Percentiles rank a stretch among this genome's conserved stretches.
Evolutionary conservation across 495 filamentous ascomycete species (phyloP).

Genomic region (Filosporella fistucella): DNA sequence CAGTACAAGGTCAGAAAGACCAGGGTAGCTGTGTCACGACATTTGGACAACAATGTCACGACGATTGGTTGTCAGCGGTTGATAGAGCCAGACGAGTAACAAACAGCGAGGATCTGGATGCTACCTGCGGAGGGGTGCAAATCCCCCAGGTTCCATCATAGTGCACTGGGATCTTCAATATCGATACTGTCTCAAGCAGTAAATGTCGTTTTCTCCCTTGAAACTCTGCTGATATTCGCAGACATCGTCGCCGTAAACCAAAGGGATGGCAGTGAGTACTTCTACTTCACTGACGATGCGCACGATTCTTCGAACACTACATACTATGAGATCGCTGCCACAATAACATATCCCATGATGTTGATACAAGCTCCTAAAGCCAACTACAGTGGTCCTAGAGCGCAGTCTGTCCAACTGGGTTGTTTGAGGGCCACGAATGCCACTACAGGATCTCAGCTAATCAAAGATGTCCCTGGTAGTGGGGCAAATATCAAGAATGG

Average conservation of each 20-base stretch:
- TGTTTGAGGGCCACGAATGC: constrained; percentile 8
- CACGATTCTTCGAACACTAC: constrained; percentile 3
- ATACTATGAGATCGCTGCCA: not conserved
- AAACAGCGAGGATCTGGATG: not conserved
- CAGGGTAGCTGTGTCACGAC: not conserved
- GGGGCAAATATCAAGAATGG: not conserved
- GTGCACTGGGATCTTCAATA: not conserved
- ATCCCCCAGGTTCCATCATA: not conserved
- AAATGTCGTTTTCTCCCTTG: not conserved
- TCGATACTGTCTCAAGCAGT: not conserved
- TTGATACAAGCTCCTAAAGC: not conserved
- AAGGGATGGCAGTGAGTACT: not conserved
- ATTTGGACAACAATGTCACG: constrained; percentile 2
- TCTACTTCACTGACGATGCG: not conserved
- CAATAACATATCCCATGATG: not conserved
- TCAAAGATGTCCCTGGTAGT: constrained; percentile 9
- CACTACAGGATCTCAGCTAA: constrained; percentile 1
- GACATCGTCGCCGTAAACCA: not conserved
- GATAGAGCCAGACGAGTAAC: not conserved
- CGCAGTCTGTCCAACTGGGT: not conserved
- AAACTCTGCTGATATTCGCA: not conserved
- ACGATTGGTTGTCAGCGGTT: not conserved
- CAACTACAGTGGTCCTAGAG: not conserved
- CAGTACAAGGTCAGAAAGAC: constrained; percentile 3
- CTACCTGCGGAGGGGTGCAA: not conserved